A percentile compares a stretch with the other conserved stretches of the same genome.
Conservation (phyloP, 495 filamentous ascomycete genomes). For the Trichoderma orchidacearum region DNA sequence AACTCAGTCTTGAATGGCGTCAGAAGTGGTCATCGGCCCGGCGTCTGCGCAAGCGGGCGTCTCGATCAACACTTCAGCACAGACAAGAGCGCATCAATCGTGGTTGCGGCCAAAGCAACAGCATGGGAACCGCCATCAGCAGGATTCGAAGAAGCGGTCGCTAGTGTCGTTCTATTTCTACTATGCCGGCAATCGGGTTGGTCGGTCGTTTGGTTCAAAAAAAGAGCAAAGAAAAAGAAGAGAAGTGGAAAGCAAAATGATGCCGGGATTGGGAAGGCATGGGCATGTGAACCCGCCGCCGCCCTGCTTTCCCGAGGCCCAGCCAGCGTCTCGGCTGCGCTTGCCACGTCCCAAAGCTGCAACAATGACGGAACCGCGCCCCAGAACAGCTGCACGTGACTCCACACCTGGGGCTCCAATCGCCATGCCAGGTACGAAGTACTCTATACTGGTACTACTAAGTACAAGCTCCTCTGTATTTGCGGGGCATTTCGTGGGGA, state of each 20-base stretch:
- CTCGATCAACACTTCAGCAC: background rate
- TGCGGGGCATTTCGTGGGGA: no score
- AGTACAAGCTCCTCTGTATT: no score
- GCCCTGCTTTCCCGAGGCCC: background rate
- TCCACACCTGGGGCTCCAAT: background rate
- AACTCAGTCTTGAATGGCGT: background rate
- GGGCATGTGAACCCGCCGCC: background rate
- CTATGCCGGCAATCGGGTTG: no score
- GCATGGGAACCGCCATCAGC: background rate
- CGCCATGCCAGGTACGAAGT: no score
- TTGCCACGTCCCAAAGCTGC: background rate
- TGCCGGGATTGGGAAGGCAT: background rate
- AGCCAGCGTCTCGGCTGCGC: no score
- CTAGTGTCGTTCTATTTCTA: background rate
- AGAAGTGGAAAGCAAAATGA: background rate
- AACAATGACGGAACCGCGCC: background rate
- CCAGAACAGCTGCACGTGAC: background rate
- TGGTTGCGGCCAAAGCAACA: background rate
- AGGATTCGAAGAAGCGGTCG: background rate
- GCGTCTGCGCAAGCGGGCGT: background rate
- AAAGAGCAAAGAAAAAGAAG: no score
- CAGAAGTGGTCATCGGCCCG: background rate
- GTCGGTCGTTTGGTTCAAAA: no score
- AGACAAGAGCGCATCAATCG: background rate
- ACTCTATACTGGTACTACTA: no score